Base-by-base conservation (phyloP, 192 early-diverging fungal genomes). In the Backusella tuberculispora region DNA sequence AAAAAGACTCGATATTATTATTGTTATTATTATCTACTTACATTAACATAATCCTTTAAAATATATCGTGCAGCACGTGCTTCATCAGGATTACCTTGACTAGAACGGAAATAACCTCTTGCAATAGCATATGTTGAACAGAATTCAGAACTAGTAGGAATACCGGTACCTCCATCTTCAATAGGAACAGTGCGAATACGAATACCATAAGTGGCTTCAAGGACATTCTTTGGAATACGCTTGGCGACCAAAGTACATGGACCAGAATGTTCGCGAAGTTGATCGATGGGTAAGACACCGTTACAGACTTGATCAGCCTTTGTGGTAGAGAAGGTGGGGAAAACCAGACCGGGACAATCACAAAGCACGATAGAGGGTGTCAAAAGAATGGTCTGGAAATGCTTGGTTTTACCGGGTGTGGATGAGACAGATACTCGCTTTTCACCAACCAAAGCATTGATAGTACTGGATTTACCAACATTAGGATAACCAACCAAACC, bases 401-500 rank as follows among this genome's bases (percentile, higher is more conserved):
- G 98, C 87, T 99, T 99, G 71, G 98, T 99, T 77, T 99, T 99
- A 75, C 98, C 98, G 21, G 98, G 98, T 21, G 97, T 99, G 38
- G 98, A 88, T 12, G 94, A 93, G 17, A 99, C 97, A 6, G 97
- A 94, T 37, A 99, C 98, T 56, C 90, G 86, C 76, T 97, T 97
- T 42, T 96, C 88, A 13, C 97, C 97, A 65, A 97, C 89, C 40
- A 99, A 85, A 14, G 97, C 95, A 86, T 99, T 99, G 81, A 99
- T 94, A 26, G 97, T 99, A 63, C 95, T 97, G 34, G 95, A 97
- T 84, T 99, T 99, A 83, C 98, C 98, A 63, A 99, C 98, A 86
- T 99, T 99, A 66, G 98, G 98, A 82, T 99, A 99, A 41, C 98
- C 98, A 63, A 99, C 96, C 67, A 99, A 87, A 75, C 98, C 98